Evolutionary conservation across 306 rosid genomes (phyloP).

Genomic region (Corylus heterophylla): DNA sequence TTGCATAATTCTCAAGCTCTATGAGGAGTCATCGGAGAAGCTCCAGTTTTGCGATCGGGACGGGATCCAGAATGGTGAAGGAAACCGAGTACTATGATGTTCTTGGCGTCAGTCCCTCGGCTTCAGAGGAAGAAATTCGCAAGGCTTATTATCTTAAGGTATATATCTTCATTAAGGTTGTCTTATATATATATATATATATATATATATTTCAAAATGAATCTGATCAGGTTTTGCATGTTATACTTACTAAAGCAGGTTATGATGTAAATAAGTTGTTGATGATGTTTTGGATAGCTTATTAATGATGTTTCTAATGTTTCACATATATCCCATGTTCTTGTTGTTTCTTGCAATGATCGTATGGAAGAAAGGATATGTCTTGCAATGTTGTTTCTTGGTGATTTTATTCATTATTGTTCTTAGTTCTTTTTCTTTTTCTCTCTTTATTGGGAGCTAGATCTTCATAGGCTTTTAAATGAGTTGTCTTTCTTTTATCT

Average conservation of each 20-base stretch:
- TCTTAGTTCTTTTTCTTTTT: neutral
- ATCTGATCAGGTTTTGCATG: no score
- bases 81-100: slow-evolving; percentile 87
- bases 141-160: slow-evolving; percentile 94
- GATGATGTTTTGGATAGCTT: neutral
- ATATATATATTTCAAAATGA: no score
- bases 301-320: neutral
- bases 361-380: neutral
- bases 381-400: neutral
- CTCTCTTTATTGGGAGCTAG: neutral
- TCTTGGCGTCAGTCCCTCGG: slow-evolving; percentile 63
- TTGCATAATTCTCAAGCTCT: slow-evolving; percentile 1
- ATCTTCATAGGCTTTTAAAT: neutral
- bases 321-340: neutral
- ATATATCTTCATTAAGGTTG: neutral
- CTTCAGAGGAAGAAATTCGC: slow-evolving; percentile 81
- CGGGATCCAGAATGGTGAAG: slow-evolving; percentile 49
- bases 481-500: neutral
- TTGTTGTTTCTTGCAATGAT: neutral
- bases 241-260: neutral
- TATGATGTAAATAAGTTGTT: no score
- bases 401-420: neutral
- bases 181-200: neutral
- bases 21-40: neutral
- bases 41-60: neutral